These are phyloP conservation scores for Austropuccinia psidii DNA, from an alignment of 1,284 basidiomycete species.

Conservation along the genomic window DNA sequence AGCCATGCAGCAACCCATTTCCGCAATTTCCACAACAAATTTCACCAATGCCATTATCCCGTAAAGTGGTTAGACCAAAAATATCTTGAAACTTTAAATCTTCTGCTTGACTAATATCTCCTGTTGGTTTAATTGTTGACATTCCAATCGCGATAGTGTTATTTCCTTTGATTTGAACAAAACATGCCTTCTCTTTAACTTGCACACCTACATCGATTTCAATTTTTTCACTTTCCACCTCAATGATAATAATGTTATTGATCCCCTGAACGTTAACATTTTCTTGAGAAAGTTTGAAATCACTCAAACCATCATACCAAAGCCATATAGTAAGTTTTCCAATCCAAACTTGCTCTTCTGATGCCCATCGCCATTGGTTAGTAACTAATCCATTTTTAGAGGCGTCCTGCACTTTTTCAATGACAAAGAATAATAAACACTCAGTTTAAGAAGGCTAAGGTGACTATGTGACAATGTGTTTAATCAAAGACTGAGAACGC, in stretches of 20 bases:
- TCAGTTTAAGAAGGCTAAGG: too few relatives aligned
- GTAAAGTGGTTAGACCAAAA: not conserved
- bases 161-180: not conserved
- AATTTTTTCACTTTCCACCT: not conserved
- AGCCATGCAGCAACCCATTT: not conserved
- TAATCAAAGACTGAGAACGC: too few relatives aligned
- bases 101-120: not conserved
- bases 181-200: not conserved
- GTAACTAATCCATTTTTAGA: too few relatives aligned
- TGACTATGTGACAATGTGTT: too few relatives aligned
- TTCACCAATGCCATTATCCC: not conserved
- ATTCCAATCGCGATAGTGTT: conserved; percentile 4
- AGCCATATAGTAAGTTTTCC: conserved; percentile 14
- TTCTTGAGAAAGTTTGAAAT: not conserved
- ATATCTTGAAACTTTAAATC: not conserved
- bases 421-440: too few relatives aligned
- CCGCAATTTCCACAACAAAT: conserved; percentile 7
- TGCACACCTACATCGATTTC: not conserved
- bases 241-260: not conserved
- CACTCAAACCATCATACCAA: not conserved
- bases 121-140: not conserved
- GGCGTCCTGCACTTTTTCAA: too few relatives aligned
- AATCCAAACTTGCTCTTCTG: conserved; percentile 13
- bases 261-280: not conserved
- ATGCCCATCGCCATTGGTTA: conserved; percentile 8